These are phyloP conservation scores for Linum tenue DNA, from an alignment of 345 rosid genomes.

Conservation along the genomic window DNA sequence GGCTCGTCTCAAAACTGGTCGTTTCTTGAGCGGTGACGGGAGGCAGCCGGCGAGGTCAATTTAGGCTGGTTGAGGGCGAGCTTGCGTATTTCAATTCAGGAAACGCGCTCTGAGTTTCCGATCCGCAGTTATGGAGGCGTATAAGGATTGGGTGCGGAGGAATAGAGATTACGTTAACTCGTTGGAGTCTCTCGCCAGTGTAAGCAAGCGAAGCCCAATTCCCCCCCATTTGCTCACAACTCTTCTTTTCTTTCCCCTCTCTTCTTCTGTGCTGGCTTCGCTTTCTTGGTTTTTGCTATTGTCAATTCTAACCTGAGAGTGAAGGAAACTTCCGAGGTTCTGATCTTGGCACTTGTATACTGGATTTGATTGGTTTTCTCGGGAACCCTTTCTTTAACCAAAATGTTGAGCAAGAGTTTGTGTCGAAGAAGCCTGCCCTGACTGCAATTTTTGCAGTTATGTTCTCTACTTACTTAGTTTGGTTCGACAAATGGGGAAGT, in stretches of 20 bases:
- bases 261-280: background rate
- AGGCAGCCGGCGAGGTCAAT: background rate
- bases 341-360: too few relatives aligned
- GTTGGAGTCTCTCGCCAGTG: constrained; percentile 85
- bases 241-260: background rate
- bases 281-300: too few relatives aligned
- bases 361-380: too few relatives aligned
- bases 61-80: background rate
- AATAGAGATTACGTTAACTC: constrained; percentile 84
- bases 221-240: background rate
- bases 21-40: background rate
- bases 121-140: constrained; percentile 55
- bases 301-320: too few relatives aligned
- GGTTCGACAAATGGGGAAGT: background rate
- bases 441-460: background rate
- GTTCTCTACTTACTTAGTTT: background rate
- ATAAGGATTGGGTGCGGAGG: constrained; percentile 81
- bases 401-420: too few relatives aligned
- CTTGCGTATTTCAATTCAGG: background rate
- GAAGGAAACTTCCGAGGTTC: too few relatives aligned
- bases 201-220: constrained; percentile 20
- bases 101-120: background rate
- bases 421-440: background rate
- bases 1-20: constrained; percentile 9
- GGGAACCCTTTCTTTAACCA: too few relatives aligned